phyloP scores from a whole-genome alignment of 2,329 filamentous ascomycete genomes.

The Lachnellula subtilissima region DNA sequence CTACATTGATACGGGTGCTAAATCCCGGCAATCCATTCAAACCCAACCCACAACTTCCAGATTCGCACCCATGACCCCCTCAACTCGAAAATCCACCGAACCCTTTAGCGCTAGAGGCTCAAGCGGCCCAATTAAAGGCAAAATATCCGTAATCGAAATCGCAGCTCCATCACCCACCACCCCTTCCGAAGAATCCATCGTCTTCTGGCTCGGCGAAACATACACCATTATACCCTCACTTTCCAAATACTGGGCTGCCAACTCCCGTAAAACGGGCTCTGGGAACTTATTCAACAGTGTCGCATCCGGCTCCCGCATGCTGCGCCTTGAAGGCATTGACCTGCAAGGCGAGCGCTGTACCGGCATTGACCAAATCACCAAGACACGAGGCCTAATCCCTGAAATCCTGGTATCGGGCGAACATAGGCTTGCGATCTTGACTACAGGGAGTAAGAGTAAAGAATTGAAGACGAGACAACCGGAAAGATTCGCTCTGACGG shows the following conservation, averaged over 20 bases:
- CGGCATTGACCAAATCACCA: slow-evolving; percentile 27
- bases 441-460: slow-evolving; percentile 12
- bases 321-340: slow-evolving; percentile 28
- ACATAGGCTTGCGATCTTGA: slow-evolving; percentile 28
- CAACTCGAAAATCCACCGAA: slow-evolving; percentile 41
- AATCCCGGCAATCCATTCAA: slow-evolving; percentile 18
- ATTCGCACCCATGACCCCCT: slow-evolving; percentile 61
- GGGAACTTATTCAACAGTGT: slow-evolving; percentile 24
- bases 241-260: slow-evolving; percentile 30
- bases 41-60: slow-evolving; percentile 37
- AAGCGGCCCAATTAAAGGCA: slow-evolving; percentile 17
- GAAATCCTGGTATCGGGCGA: slow-evolving; percentile 31
- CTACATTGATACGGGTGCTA: slow-evolving; percentile 52
- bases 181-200: slow-evolving; percentile 28
- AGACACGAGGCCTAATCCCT: slow-evolving; percentile 8
- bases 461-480: slow-evolving; percentile 2
- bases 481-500: slow-evolving; percentile 18
- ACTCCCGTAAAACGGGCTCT: slow-evolving; percentile 18
- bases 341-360: slow-evolving; percentile 31
- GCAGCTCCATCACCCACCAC: slow-evolving; percentile 22
- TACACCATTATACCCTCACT: slow-evolving; percentile 30
- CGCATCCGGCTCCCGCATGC: slow-evolving; percentile 19
- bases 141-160: slow-evolving; percentile 29
- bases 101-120: slow-evolving; percentile 21
- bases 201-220: slow-evolving; percentile 31